Base-by-base conservation (phyloP, 2,329 filamentous ascomycete genomes). In the Aspergillus brasiliensis region DNA sequence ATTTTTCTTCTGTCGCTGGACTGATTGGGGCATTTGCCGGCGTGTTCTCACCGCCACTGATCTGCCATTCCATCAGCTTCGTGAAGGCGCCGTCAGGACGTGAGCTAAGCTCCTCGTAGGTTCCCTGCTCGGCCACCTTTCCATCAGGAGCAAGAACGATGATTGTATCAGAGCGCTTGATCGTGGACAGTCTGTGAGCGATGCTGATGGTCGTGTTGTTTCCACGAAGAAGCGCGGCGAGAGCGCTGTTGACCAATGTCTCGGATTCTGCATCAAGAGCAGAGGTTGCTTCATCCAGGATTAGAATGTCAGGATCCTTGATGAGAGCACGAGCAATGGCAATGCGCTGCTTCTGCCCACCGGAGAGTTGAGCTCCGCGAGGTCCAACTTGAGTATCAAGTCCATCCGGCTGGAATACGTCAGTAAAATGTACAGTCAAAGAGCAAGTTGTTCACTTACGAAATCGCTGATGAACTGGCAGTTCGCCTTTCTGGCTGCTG, bases 61-160 rank as follows among this genome's bases (percentile, higher is more conserved):
- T 91, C 79, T 99, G 95, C 93, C 93, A 98, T 77, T 98, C 94
- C 95, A 99, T 99, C 56, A 99, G 82, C 78, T 90, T 95, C 69
- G 88, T 94, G 73, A 99, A 99, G 2, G 93, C 92, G 55, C 94
- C 96, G 8, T 89, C 81, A 15, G 85, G 84, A 61, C 91, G 86
- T 5, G 84, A 82, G 55, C 88, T 90, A 21, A 99, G 84, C 64
- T 92, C 85, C 23, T 83, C 79, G 74, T 96, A 99, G 59, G 89
- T 90, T 58, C 95, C 95, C 64, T 91, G 90, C 75, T 99, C 94
- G 2, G 94, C 95, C 3, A 99, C 94, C 60, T 85, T 89, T 63
- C 95, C 96, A 70, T 97, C 89, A 58, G 84, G 87, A 61, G 90
- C 90, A 40, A 99, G 88, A 28, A 97, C 94, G 67, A 99, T 95